Evolutionary conservation across 1,139 yeast genomes (phyloP), one percentile per base, ranked within the genome.

Genomic region (Saccharomyces hybrid): DNA sequence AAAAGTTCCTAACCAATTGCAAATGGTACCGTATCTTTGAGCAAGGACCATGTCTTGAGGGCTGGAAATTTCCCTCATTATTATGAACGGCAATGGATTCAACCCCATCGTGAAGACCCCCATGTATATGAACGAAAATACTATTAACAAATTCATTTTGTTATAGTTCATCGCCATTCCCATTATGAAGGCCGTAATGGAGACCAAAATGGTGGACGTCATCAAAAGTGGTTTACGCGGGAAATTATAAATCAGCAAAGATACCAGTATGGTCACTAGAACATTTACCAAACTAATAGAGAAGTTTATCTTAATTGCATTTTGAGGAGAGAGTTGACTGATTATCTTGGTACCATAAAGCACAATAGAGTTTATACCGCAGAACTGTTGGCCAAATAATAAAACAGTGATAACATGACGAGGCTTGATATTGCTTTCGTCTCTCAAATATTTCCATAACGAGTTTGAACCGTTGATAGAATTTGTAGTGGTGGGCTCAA

Each of bases 1-100:
- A 65, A 91, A 91, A 0, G 96, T 89, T 5, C 96, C 87, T 13
- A 86, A 63, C 97, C 98, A 91, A 70, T 91, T 93, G 75, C 88
- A 81, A 11, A 90, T 82, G 0, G 93, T 88, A 7, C 96, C 97
- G 77, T 89, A 85, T 66, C 96, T 85, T 71, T 93, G 99, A 1
- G 97, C 97, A 51, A 83, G 76, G 1, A 90, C 93, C 57, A 83
- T 85, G 3, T 93, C 95, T 55, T 81, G 81, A 1, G 81, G 75
- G 56, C 89, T 95, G 0, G 96, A 86, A 20, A 91, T 84, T 68
- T 91, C 98, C 6, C 96, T 82, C 14, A 91, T 86, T 56, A 90
- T 73, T 60, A 91, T 74, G 71, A 91, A 91, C 32, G 98, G 98
- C 53, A 93, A 88, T 13, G 98, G 98, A 0, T 98, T 98, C 58